Base-by-base conservation (phyloP, 108 stramenopile genomes). In the Thalassiosira profunda region DNA sequence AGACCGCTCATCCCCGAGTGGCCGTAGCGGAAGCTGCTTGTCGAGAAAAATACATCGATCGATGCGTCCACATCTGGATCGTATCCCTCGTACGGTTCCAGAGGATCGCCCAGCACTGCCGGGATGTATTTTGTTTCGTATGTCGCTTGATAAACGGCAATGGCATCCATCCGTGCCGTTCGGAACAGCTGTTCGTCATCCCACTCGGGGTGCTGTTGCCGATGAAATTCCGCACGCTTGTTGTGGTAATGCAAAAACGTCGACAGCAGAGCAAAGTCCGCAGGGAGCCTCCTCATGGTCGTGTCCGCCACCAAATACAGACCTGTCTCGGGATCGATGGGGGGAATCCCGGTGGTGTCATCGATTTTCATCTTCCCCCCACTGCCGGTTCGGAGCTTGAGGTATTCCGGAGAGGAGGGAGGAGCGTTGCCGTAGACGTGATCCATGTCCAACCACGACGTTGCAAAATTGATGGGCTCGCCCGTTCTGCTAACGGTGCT, bases 11-110 rank as follows among this genome's bases (percentile, higher is more conserved):
- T 18, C 21, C 46, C 63, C 33, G 41, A 45, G 34, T 75, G 74
- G 3, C 63, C 74, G 55, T 75, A 75, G 9, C 74, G 74, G 40
- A 67, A 75, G 12, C 40, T 20, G 1, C 37, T 42, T 1, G 56
- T 53, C 44, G 74, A 49, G 52, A 75, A 75, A 58, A 57, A 66
- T 7, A 56, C 66, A 46, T 67, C 65, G 4, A 75, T 58, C 35
- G 30, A 36, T n/a, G 74, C 31, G 47, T 75, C 66, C 1, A 75
- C 66, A 7, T 14, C 5, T 1, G 56, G 29, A 23, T 67, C 40
- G 56, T 75, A 75, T 4, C 74, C 74, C 8, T 7, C 4, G 41
- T 67, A 75, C 6, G 53, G 18, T 2, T 36, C 29, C 44, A 75
- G 43, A 14, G 52, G 18, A 29, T 43, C 23, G 5, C 74, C 74